Base-by-base conservation (phyloP, 345 rosid species). In the Brassica napus region DNA sequence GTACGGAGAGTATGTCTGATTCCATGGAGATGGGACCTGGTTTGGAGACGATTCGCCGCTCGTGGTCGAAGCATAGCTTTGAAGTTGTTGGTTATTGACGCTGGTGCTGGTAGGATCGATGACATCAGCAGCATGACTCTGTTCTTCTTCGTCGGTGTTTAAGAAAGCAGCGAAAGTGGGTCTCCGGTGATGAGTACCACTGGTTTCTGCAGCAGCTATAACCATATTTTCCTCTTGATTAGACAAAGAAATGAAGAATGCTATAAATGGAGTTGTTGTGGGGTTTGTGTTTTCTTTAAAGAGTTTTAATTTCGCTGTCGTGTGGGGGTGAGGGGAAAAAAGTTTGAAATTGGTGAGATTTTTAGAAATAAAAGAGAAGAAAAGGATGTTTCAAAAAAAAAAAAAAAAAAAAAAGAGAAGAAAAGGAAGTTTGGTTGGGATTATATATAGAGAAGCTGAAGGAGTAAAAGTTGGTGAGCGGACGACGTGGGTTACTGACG, bases 121-220 rank as follows among this genome's bases (percentile, higher is more conserved):
- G 68, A 39, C 10, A 18, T 67, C 77, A 72, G 1, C 71, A 26
- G 37, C 69, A 5, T 79, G 83, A 1, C 37, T 76, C 1, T 82
- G 77, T 3, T 83, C 88, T 21, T 65, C 82, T 1, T 11, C 68
- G 52, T 91, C 91, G 5, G 88, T 80, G n/a, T 74, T 73, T 75
- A 92, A 84, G 72, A 89, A 84, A 23, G 88, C 84, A 14, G 89
- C 91, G 23, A 94, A 82, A 47, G 86, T 88, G 10, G 87, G 88
- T 34, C 93, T 71, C 70, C 79, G 84, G 72, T 39, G 77, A 14
- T 76, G 81, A 81, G 70, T 28, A 80, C 28, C n/a, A 69, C 34
- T 62, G 10, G 70, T 70, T 54, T 80, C 83, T 59, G 34, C 6
- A 32, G 74, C 77, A 32, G 74, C 77, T 59, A 59, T 71, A 0